Percentiles rank a stretch among this genome's conserved stretches.
phyloP scores from a whole-genome alignment of 768 basidiomycete genomes.

The Infundibulicybe gibba region DNA sequence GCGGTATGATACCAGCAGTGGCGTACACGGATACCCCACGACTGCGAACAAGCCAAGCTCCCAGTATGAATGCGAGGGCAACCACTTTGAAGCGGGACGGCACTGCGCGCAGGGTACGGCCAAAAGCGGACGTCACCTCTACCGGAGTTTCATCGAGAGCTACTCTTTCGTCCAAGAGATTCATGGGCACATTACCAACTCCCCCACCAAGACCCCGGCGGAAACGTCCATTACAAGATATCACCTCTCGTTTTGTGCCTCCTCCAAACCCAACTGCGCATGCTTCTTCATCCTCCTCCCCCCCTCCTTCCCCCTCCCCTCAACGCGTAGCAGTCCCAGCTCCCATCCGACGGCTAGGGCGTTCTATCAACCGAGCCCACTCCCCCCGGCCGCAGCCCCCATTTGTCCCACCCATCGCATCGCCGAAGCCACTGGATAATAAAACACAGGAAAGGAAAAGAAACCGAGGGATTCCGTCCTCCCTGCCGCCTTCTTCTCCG shows the following conservation, averaged over 20 bases:
- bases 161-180: conserved; percentile 3
- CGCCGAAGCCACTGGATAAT: too few species aligned
- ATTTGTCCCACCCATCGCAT: too few species aligned
- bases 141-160: background rate
- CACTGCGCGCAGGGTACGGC: background rate
- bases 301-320: background rate
- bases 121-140: background rate
- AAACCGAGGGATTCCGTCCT: background rate
- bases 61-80: too few species aligned
- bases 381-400: too few species aligned
- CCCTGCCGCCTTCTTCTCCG: background rate
- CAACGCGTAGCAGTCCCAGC: background rate
- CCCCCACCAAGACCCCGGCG: background rate
- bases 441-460: too few species aligned
- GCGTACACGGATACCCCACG: too few species aligned
- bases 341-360: background rate
- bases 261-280: background rate
- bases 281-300: background rate
- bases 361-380: background rate
- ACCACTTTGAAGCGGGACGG: too few species aligned
- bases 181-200: background rate
- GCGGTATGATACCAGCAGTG: too few species aligned
- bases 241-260: conserved; percentile 9
- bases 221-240: conserved; percentile 12
- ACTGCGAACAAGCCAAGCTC: too few species aligned